Evolutionary conservation across 805 yeast genomes (phyloP), one percentile per base, ranked within the genome.

Genomic region (Kluyveromyces aestuarii): DNA sequence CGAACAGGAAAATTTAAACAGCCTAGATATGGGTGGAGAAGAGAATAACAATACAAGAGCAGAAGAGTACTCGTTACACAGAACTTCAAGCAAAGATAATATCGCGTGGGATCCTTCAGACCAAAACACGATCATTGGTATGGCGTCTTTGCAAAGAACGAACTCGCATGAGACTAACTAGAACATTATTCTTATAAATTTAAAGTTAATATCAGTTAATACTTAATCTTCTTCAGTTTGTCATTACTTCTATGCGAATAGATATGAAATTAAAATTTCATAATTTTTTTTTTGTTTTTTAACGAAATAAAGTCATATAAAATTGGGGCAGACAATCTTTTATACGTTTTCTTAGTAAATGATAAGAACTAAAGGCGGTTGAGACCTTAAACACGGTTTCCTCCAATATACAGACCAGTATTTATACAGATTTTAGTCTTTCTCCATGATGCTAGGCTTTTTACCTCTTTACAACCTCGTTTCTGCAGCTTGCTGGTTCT

Each of bases 401-500:
- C 25, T 21, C 25, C 25, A 21, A 30, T 30, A 27, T 8, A 11
- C 35, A 30, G 14, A 10, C 4, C 35, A 13, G 14, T 30, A 11
- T 30, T 30, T 30, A 30, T 30, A 30, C 2, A 11, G 3, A 5
- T 30, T 3, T 8, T 13, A 13, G 45, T 35, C 35, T 44, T 19
- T 44, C 11, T n/a, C 8, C 11, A 30, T 30, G 14, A 30, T 30
- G 35, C 50, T 55, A 14, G 54, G 60, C 37, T 63, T 59, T 44
- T 55, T 80, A 45, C 67, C 74, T 2, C 55, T 68, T 9, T 81
- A 80, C 66, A 81, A 81, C 65, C 67, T 74, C 39, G 48, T 73
- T 18, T 76, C 83, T 30, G 81, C 79, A 0, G 56, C 70, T 13
- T 65, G 78, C 21, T 81, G 87, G 87, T 68, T 65, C 2, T 68